Base-by-base conservation (phyloP, 1,139 yeast species). In the Taphrina pruni region DNA sequence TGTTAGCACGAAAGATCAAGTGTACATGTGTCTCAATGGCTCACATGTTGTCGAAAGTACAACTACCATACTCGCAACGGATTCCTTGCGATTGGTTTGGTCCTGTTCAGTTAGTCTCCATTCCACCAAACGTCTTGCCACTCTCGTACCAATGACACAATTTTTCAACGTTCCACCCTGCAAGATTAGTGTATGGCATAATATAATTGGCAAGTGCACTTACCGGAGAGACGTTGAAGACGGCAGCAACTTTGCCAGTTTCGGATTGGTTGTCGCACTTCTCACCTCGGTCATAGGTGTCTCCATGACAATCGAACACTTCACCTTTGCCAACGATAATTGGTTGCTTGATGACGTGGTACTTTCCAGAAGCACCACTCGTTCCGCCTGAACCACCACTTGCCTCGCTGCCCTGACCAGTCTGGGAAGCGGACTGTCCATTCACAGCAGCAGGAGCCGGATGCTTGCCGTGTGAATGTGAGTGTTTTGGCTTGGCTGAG, bases 11-110 rank as follows among this genome's bases (percentile, higher is more conserved):
- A 26, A 4, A 26, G 32, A 2, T 4, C 32, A 26, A 26, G 2
- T 2, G 32, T 26, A 26, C 32, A 26, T 26, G 32, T 26, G 43
- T 39, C 14, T 14, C 43, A 11, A 14, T 2, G 2, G 36, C 54
- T 21, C 21, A 50, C 54, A 50, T 50, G 54, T 50, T 50, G 8
- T 50, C 54, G 9, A 50, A 50, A 6, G 36, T 26, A n/a, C 54
- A 50, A 21, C 54, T 50, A n/a, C 54, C 54, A 21, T 21, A 11
- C 11, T 50, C 54, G n/a, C 54, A 50, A 9, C 54, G 54, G 11
- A 50, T 35, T 21, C 54, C 54, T 50, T 50, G 54, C 11, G 36
- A 21, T 21, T 50, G 54, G 36, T 50, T 50, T n/a, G 54, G 54
- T 9, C 54, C 54, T 50, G 36, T 11, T 26, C 2, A 2, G 32